Base-by-base conservation (phyloP, 2,329 filamentous ascomycete genomes). In the Pseudogymnoascus sp. region DNA sequence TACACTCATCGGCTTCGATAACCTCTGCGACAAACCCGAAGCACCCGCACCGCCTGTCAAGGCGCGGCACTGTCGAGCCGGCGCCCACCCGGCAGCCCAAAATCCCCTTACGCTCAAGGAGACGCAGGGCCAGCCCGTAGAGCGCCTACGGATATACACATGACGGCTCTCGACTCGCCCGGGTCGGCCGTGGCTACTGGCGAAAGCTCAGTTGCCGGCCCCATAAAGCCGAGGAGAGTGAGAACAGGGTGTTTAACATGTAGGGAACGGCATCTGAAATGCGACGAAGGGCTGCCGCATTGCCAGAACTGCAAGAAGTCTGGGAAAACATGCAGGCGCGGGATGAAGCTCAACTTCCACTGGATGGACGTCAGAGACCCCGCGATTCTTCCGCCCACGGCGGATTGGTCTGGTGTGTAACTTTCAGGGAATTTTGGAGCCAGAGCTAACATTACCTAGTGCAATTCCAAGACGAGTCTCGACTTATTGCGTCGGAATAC, bases 191-290 rank as follows among this genome's bases (percentile, higher is more conserved):
- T 50, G 44, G 60, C 59, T 58, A 50, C 54, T 37, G 62, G 64
- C 24, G 63, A 60, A 57, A 59, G 63, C 44, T 65, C 63, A 35
- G 68, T 66, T 10, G 47, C 62, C 10, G 65, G 63, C 57, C 65
- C 65, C 29, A 71, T 60, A 61, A 93, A 92, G 73, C 86, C 90
- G n/a, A 93, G 88, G 75, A 82, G 92, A 66, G 91, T 95, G 15
- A 85, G 93, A 54, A 97, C 92, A 2, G 92, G 92, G 37, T 97
- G 92, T 72, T 77, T 96, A 66, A 97, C 92, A 2, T 97, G 92
- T 74, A 82, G 92, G 67, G 89, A 96, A 73, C 81, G 92, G 54
- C 92, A 96, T 77, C 78, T 96, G 59, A 96, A 96, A 74, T 96
- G 92, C 73, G 92, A 96, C 71, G 91, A 96, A 73, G 86, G 70